Percentiles rank a stretch among this genome's conserved stretches.
Conservation (phyloP, 2,329 filamentous ascomycete species). For the Colletotrichum cereale region DNA sequence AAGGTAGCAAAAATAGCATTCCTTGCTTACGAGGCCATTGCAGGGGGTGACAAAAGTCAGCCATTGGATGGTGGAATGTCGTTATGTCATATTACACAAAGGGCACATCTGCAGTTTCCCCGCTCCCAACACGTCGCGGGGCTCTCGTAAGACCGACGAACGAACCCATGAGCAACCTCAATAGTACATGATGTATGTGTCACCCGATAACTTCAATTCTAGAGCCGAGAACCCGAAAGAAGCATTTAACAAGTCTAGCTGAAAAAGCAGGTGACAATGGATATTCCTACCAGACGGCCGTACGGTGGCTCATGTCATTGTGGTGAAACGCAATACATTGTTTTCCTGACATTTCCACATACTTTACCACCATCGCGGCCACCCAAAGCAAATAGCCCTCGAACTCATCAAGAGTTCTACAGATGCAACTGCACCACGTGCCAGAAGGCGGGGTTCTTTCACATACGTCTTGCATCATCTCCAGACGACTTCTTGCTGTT, state of each 20-base stretch:
- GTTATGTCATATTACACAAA: neutral
- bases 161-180: neutral
- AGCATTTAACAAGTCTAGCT: too few relatives aligned
- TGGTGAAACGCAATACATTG: constrained; percentile 56
- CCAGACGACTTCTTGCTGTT: constrained; percentile 61
- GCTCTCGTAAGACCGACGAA: neutral
- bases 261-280: neutral
- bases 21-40: neutral
- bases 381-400: constrained; percentile 34
- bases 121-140: neutral
- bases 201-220: neutral
- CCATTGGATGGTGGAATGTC: neutral
- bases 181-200: too few relatives aligned
- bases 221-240: too few relatives aligned
- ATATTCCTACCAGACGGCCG: constrained; percentile 32
- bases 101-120: neutral
- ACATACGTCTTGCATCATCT: constrained; percentile 53
- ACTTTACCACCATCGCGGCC: constrained; percentile 36
- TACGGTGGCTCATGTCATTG: constrained; percentile 62
- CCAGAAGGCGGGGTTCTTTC: constrained; percentile 61
- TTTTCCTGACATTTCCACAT: constrained; percentile 57
- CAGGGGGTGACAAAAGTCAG: neutral
- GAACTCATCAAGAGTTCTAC: constrained; percentile 48
- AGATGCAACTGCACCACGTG: constrained; percentile 64
- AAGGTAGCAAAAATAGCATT: rapidly evolving